Evolutionary conservation across 306 rosid species (phyloP).

Genomic region (Cicer arietinum): DNA sequence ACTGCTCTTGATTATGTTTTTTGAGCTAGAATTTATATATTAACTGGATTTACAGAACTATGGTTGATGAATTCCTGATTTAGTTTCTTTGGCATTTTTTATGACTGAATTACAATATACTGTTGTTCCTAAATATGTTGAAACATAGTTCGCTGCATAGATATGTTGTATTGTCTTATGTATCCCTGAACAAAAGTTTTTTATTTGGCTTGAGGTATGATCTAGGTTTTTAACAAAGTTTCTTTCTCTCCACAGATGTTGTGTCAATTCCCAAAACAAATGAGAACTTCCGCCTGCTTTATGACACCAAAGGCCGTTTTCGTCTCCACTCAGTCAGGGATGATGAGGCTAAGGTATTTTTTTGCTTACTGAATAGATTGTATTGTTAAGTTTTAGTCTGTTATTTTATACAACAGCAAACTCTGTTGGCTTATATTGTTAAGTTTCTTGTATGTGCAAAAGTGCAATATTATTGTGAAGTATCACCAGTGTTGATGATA

Average conservation of each 20-base stretch:
- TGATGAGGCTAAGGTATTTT: conserved; percentile 79
- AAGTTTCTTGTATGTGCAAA: background rate
- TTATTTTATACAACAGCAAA: background rate
- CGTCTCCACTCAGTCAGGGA: conserved; percentile 79
- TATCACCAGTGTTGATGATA: background rate
- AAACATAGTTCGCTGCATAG: too few species aligned
- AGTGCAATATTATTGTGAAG: too few species aligned
- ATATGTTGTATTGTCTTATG: too few species aligned
- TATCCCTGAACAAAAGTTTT: background rate
- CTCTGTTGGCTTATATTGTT: background rate
- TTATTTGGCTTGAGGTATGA: background rate
- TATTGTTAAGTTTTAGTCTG: too few species aligned
- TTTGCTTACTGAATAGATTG: background rate
- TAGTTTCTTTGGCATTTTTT: background rate
- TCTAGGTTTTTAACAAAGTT: background rate
- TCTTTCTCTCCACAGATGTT: conserved; percentile 55
- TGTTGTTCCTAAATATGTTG: background rate
- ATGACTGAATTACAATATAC: background rate
- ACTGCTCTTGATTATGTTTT: too few species aligned
- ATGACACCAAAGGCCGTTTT: conserved; percentile 81
- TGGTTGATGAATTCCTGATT: background rate
- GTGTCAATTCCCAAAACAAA: conserved; percentile 78
- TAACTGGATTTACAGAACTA: background rate
- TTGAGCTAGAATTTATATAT: background rate
- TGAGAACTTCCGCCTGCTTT: conserved; percentile 78